phyloP scores from a whole-genome alignment of 2,329 filamentous ascomycete genomes.

The Canariomyces notabilis region DNA sequence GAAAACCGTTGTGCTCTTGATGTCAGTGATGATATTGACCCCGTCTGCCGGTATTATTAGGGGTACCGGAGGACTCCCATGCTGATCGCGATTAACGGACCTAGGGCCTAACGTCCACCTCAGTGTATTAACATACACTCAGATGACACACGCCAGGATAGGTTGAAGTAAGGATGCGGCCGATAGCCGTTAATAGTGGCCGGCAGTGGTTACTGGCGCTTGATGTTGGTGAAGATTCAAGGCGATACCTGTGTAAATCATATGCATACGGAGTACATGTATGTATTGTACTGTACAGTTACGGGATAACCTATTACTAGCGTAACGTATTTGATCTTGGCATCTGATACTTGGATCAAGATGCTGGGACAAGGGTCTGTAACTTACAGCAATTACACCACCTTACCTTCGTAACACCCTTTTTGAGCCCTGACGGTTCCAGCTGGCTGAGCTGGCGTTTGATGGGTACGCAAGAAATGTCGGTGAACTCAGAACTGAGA shows the following conservation, averaged over 20 bases:
- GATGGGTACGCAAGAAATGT: constrained; percentile 9
- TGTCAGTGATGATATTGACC: not conserved
- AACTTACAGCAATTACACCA: too few species aligned
- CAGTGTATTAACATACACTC: too few species aligned
- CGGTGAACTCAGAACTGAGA: constrained; percentile 4
- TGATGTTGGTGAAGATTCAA: too few species aligned
- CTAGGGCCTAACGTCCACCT: too few species aligned
- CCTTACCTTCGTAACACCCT: too few species aligned
- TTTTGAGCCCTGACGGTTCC: constrained; percentile 6
- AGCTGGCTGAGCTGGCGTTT: constrained; percentile 2
- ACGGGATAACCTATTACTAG: too few species aligned
- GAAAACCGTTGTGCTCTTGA: not conserved
- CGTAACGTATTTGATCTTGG: too few species aligned
- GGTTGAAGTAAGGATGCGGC: not conserved
- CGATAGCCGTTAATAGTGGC: not conserved
- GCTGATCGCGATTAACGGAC: not conserved
- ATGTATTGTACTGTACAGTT: too few species aligned
- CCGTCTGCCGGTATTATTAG: not conserved
- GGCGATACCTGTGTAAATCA: too few species aligned
- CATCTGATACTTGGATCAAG: constrained; percentile 2
- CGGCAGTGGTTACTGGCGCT: not conserved
- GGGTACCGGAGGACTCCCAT: not conserved
- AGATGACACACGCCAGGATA: not conserved
- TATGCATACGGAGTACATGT: too few species aligned
- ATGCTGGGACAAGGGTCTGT: constrained; percentile 14